Percentiles rank a stretch among this genome's conserved stretches.
These are phyloP conservation scores for Eucalyptus regnans DNA, from an alignment of 345 rosid species.

Conservation along the genomic window DNA sequence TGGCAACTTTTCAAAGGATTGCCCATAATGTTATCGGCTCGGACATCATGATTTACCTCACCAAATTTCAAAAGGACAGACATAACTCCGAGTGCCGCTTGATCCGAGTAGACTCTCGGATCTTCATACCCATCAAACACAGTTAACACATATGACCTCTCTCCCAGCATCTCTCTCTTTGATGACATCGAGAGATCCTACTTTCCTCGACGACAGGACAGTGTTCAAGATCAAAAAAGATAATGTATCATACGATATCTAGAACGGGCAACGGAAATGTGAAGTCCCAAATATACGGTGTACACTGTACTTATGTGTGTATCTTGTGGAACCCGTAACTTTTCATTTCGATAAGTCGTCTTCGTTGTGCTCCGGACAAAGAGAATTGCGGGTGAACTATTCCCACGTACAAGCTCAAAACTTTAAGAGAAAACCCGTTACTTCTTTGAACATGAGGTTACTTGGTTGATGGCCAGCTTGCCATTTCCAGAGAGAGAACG, in stretches of 20 bases:
- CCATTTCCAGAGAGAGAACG: background rate
- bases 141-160: background rate
- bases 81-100: background rate
- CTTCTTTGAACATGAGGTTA: no score
- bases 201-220: background rate
- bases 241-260: background rate
- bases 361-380: background rate
- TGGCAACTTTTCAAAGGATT: background rate
- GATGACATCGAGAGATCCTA: background rate
- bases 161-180: background rate
- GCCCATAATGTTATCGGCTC: background rate
- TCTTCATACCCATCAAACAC: background rate
- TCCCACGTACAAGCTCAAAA: no score
- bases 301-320: background rate
- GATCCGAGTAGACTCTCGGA: background rate
- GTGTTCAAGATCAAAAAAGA: background rate
- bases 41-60: background rate
- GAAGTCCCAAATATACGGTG: background rate
- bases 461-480: background rate
- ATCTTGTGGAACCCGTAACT: background rate
- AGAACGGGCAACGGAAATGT: background rate
- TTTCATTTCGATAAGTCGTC: background rate
- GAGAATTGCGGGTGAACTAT: background rate
- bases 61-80: background rate
- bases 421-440: no score